Conservation (phyloP, 345 rosid genomes). For the Citropsis articulata region DNA sequence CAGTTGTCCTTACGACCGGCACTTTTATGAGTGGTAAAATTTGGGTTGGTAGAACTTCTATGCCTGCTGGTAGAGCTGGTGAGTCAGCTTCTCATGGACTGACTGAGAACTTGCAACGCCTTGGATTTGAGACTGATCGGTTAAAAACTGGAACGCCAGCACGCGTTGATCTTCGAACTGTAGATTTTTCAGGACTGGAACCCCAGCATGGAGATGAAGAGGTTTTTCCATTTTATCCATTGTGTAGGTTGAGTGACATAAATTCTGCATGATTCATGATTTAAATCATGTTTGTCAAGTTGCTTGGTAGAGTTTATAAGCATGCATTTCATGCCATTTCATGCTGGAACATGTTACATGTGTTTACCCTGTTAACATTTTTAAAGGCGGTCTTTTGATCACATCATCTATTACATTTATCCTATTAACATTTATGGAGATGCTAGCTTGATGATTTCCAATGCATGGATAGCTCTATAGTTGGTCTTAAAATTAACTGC, state of each 20-base stretch:
- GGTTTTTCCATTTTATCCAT: constrained; percentile 52
- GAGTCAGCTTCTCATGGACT: constrained; percentile 96
- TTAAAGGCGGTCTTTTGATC: background rate
- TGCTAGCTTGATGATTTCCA: background rate
- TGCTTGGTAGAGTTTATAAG: constrained; percentile 2
- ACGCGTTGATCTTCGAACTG: constrained; percentile 85
- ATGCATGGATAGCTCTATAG: background rate
- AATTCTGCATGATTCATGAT: constrained; percentile 18
- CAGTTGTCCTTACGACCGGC: constrained; percentile 91
- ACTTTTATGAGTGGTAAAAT: constrained; percentile 99
- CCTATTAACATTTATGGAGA: too few species aligned
- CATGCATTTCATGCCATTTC: background rate
- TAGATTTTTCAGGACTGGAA: constrained; percentile 81
- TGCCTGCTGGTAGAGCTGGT: constrained; percentile 99
- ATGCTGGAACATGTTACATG: background rate
- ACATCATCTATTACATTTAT: background rate
- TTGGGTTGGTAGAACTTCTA: constrained; percentile 92
- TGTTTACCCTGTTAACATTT: background rate
- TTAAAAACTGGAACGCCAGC: constrained; percentile 98
- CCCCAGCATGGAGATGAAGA: constrained; percentile 95
- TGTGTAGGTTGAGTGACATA: constrained; percentile 31
- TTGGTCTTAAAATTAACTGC: background rate
- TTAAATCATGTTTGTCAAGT: constrained; percentile 9
- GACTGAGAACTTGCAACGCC: constrained; percentile 82
- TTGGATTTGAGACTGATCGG: constrained; percentile 92